These are phyloP conservation scores for Epichloe amarillans DNA, from an alignment of 2,329 filamentous ascomycete species.

Conservation along the genomic window DNA sequence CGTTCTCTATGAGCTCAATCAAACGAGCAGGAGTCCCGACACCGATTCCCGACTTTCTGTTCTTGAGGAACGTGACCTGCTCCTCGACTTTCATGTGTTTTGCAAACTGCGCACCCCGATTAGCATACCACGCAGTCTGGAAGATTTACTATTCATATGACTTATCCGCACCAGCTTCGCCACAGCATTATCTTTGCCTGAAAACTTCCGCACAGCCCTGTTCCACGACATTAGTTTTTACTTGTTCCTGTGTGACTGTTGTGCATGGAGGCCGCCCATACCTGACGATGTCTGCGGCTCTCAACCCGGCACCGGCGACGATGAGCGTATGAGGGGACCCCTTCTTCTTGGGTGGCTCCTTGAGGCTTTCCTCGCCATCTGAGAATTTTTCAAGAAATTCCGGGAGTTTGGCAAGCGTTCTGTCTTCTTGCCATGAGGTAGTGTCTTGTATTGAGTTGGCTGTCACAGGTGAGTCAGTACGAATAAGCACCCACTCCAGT, in stretches of 20 bases:
- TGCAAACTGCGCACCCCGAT: conserved; percentile 48
- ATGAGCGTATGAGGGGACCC: conserved; percentile 77
- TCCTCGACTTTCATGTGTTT: conserved; percentile 96
- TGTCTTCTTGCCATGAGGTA: conserved; percentile 53
- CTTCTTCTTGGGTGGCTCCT: conserved; percentile 51
- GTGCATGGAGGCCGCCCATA: conserved; percentile 20
- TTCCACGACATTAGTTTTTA: conserved; percentile 7
- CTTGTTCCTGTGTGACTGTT: neutral
- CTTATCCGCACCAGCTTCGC: conserved; percentile 54
- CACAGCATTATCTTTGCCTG: conserved; percentile 63
- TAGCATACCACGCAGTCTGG: neutral
- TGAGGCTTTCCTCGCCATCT: conserved; percentile 44
- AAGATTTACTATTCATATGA: no score
- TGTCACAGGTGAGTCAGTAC: conserved; percentile 19
- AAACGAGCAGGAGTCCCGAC: conserved; percentile 81
- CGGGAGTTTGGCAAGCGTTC: conserved; percentile 61
- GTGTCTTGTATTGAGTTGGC: conserved; percentile 69
- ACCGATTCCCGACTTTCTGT: conserved; percentile 63
- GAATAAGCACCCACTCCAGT: neutral
- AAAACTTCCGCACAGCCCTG: conserved; percentile 63
- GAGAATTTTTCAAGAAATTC: conserved; percentile 61
- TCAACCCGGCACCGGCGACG: conserved; percentile 69
- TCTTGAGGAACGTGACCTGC: conserved; percentile 61
- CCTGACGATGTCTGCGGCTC: conserved; percentile 75
- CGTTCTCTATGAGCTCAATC: conserved; percentile 69